A percentile compares a stretch with the other conserved stretches of the same genome.
phyloP scores from a whole-genome alignment of 768 basidiomycete species.

The Russula abietina region DNA sequence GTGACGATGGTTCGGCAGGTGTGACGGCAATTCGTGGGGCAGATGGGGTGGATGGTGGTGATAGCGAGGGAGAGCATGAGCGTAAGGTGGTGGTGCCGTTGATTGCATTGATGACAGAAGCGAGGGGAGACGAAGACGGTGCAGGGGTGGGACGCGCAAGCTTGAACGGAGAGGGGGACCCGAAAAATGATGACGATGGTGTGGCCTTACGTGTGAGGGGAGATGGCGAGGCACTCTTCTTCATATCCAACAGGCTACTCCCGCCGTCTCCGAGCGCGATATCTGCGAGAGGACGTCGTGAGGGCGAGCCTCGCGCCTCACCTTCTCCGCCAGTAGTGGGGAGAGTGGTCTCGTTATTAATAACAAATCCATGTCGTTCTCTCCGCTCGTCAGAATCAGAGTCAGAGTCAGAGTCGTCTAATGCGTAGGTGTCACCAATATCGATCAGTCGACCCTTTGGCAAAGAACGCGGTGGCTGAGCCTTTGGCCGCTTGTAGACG shows the following conservation, averaged over 20 bases:
- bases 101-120: slow-evolving; percentile 24
- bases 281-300: slow-evolving; percentile 23
- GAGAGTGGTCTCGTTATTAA: background rate
- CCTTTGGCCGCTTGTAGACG: slow-evolving; percentile 19
- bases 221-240: background rate
- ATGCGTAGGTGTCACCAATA: slow-evolving; percentile 6
- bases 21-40: slow-evolving; percentile 16
- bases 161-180: slow-evolving; percentile 9
- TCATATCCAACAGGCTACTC: slow-evolving; percentile 1
- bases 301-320: background rate
- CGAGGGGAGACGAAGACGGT: slow-evolving; percentile 26
- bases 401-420: background rate
- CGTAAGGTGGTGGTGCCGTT: slow-evolving; percentile 11
- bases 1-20: slow-evolving; percentile 17
- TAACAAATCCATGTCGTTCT: background rate
- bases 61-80: slow-evolving; percentile 1
- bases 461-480: background rate
- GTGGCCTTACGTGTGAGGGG: background rate
- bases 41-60: slow-evolving; percentile 6
- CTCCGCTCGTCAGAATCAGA: background rate
- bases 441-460: slow-evolving; percentile 19
- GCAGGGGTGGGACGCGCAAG: slow-evolving; percentile 30
- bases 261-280: slow-evolving; percentile 18
- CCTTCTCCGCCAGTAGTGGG: background rate
- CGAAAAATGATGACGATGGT: background rate